Base-by-base conservation (phyloP, 1,139 yeast genomes). In the Saccharomyces pastorianus region DNA sequence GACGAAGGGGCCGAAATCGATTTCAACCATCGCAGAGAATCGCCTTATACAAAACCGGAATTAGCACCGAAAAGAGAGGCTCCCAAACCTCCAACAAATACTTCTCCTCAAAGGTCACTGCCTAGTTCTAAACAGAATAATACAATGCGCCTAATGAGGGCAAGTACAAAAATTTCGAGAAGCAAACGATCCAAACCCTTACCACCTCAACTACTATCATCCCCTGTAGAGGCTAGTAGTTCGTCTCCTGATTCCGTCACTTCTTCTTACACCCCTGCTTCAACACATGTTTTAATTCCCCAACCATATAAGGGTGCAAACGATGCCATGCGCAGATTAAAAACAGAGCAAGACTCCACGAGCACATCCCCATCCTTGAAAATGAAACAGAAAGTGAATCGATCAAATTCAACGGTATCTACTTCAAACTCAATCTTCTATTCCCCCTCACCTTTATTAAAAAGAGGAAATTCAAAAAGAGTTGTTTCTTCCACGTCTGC, bases 21-120 rank as follows among this genome's bases (percentile, higher is more conserved):
- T 70, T 88, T 88, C 66, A 95, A 88, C 64, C 84, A 88, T 63
- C 75, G 91, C 53, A 73, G 96, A 48, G 82, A 83, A 51, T 84
- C 95, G 0, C 95, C 96, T 0, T 85, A 80, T 62, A 83, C 62
- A 0, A 66, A 62, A 62, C 59, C 73, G 5, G 70, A 65, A 44
- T 67, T 86, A 26, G 80, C 84, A 11, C 91, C 95, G 0, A 77
- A 76, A 56, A 72, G 95, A 61, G 82, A 78, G 4, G 91, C 95
- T 0, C 95, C 73, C 3, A 68, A 63, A 48, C 68, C 95, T 2
- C 93, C 91, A 0, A 86, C 88, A 2, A 58, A 56, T 51, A 46
- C 54, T 1, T 65, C 68, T 3, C 67, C 68, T 17, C 65, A 58
- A 32, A 58, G 58, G 46, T 52, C 59, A 2, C 47, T 54, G n/a